A percentile compares a stretch with the other conserved stretches of the same genome.
These are phyloP conservation scores for Boletus edulis DNA, from an alignment of 768 basidiomycete genomes.

Conservation along the genomic window DNA sequence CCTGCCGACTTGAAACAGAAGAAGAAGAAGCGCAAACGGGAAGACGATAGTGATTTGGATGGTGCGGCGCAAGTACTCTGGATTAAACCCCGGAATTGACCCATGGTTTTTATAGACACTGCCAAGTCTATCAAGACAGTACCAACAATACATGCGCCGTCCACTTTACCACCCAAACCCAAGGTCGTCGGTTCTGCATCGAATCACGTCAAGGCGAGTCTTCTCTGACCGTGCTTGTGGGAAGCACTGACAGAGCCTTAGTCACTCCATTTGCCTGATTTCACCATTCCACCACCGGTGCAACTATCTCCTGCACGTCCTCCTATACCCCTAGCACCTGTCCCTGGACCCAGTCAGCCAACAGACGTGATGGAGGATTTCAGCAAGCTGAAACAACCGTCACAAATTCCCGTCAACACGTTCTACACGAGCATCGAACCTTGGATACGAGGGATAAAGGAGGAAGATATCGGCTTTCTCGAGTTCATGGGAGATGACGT, in stretches of 20 bases:
- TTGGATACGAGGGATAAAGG: constrained; percentile 84
- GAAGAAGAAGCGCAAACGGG: constrained; percentile 85
- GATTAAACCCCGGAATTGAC: constrained; percentile 5
- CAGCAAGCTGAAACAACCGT: constrained; percentile 73
- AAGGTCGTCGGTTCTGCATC: constrained; percentile 48
- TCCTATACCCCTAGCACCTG: constrained; percentile 57
- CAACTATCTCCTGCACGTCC: constrained; percentile 61
- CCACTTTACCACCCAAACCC: constrained; percentile 48
- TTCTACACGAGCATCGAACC: constrained; percentile 90
- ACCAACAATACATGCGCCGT: constrained; percentile 43
- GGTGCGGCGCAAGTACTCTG: constrained; percentile 39
- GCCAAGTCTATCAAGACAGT: constrained; percentile 58
- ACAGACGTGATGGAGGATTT: constrained; percentile 88
- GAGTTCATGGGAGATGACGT: constrained; percentile 89
- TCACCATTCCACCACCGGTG: constrained; percentile 48
- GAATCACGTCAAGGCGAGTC: constrained; percentile 51
- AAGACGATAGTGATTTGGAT: constrained; percentile 72
- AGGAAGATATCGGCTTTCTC: constrained; percentile 94
- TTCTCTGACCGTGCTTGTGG: background rate
- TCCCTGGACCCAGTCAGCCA: constrained; percentile 81
- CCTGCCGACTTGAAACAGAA: constrained; percentile 66
- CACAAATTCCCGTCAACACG: constrained; percentile 67
- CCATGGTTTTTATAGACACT: constrained; percentile 37
- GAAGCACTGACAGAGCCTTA: constrained; percentile 19
- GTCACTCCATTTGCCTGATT: constrained; percentile 52